Conservation (phyloP, 116 monocot species). For the Cymodocea nodosa region DNA sequence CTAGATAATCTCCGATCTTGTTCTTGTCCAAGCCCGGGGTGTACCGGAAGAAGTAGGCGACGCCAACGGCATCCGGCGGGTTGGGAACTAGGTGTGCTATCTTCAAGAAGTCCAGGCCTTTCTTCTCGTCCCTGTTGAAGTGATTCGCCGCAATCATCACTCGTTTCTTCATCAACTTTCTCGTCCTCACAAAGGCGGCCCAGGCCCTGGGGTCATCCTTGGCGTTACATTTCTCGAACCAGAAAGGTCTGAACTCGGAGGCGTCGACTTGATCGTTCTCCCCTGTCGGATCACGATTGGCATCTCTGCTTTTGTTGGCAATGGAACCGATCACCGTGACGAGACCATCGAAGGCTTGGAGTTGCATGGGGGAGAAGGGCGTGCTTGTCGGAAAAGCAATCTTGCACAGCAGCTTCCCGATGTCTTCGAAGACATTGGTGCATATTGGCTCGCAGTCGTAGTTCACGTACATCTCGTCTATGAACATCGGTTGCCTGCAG, state of each 20-base stretch:
- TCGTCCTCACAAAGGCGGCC: constrained; percentile 54
- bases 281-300: constrained; percentile 4
- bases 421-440: constrained; percentile 59
- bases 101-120: constrained; percentile 63
- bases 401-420: constrained; percentile 63
- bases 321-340: constrained; percentile 40
- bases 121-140: constrained; percentile 80
- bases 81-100: constrained; percentile 36
- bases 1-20: constrained; percentile 73
- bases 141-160: constrained; percentile 64
- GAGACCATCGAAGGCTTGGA: constrained; percentile 75
- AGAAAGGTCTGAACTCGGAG: constrained; percentile 47
- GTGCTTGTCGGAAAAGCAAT: constrained; percentile 34
- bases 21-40: constrained; percentile 74
- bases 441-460: constrained; percentile 78
- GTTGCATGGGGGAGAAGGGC: constrained; percentile 47
- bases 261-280: constrained; percentile 35
- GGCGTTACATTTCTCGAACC: constrained; percentile 31
- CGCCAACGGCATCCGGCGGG: constrained; percentile 31
- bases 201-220: constrained; percentile 26
- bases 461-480: constrained; percentile 73
- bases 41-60: constrained; percentile 73
- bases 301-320: constrained; percentile 36
- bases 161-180: constrained; percentile 76
- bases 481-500: constrained; percentile 64